Conservation (phyloP, 1,284 basidiomycete genomes). For the Agroathelia rolfsii region DNA sequence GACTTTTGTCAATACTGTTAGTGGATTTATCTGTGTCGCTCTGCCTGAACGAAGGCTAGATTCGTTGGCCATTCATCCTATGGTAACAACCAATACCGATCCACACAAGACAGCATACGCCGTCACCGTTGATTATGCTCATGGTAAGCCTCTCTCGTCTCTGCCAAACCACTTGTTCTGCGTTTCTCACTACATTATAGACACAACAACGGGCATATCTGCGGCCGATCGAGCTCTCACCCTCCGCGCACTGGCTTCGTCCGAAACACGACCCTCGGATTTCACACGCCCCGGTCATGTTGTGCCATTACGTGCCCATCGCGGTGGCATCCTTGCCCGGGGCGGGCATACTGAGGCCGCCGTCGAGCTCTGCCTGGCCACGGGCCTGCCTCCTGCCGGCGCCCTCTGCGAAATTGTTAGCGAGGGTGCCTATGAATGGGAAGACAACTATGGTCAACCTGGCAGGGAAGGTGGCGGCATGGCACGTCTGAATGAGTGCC, state of each 20-base stretch:
- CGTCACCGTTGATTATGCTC: constrained; percentile 90
- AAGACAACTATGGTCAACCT: no score
- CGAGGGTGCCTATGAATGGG: no score
- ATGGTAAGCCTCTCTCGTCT: constrained; percentile 60
- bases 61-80: constrained; percentile 85
- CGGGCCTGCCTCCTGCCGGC: constrained; percentile 71
- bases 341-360: constrained; percentile 92
- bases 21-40: constrained; percentile 92
- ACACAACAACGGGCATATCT: constrained; percentile 93
- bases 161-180: constrained; percentile 7
- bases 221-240: constrained; percentile 91
- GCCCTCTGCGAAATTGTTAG: constrained; percentile 95
- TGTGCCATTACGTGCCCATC: constrained; percentile 83
- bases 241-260: constrained; percentile 69
- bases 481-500: constrained; percentile 91
- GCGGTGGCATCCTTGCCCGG: constrained; percentile 78
- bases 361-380: constrained; percentile 80
- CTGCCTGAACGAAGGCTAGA: constrained; percentile 71
- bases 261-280: constrained; percentile 48
- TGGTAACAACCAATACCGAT: constrained; percentile 88
- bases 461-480: constrained; percentile 87
- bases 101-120: constrained; percentile 93
- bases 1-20: constrained; percentile 21
- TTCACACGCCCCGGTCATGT: constrained; percentile 94
- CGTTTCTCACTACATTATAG: constrained; percentile 27